Evolutionary conservation across 139 green algal genomes (phyloP), one percentile per base, ranked within the genome.

Genomic region (Haematococcus sp.): DNA sequence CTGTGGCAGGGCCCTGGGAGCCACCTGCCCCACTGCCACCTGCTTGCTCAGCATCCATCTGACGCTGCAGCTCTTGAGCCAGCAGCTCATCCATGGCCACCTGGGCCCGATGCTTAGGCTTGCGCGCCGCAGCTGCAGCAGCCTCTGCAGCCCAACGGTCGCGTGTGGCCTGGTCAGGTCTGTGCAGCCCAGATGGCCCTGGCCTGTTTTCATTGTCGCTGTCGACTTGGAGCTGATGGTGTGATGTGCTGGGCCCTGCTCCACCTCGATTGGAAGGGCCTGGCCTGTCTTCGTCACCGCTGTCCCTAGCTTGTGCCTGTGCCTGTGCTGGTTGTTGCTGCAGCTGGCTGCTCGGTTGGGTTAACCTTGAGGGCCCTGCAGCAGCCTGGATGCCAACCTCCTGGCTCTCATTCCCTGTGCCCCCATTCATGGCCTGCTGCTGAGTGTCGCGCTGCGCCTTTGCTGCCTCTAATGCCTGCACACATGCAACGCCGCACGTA

Each of bases 41-140:
- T 2, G 16, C 32, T 30, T 51, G 31, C 31, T 68, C 32, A 16
- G 13, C n/a, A 17, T 68, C 32, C 61, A 51, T 68, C 31, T 51
- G 32, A 3, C 31, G 15, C 30, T 51, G 32, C 61, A 49, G 31
- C 61, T 51, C 61, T 4, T 25, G 30, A 17, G 79, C 79, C 25
- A 84, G 49, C 34, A 55, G 25, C 31, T 68, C 79, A 49, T 84
- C 79, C 20, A 54, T 51, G 19, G 71, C 73, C n/a, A 63, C 73
- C 59, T 73, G 63, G 22, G 34, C 11, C 58, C n/a, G 7, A 34
- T 65, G 25, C n/a, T 3, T 19, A 34, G 31, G 28, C 49, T 64
- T 70, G 55, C 19, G 7, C 65, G 40, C 70, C 52, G 70, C 64
- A 55, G 49, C 61, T 56, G 23, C 25, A 11, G 25, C 66, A 35